Evolutionary conservation across 2,329 filamentous ascomycete genomes (phyloP).

Genomic region (Phialophora expanda): DNA sequence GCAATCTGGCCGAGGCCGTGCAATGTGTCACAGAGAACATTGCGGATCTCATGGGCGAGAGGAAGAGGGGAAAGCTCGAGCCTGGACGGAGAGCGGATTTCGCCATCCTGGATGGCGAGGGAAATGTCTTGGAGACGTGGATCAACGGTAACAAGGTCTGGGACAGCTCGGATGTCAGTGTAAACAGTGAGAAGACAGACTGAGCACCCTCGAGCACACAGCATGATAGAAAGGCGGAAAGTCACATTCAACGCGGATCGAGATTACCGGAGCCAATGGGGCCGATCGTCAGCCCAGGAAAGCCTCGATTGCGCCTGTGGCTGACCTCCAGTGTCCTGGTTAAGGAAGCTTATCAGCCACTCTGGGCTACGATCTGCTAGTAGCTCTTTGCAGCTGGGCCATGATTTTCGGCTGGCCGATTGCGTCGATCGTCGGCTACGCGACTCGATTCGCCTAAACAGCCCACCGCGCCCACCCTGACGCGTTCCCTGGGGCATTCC

Average conservation of each 20-base stretch:
- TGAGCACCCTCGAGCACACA: not conserved
- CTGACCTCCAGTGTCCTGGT: not conserved
- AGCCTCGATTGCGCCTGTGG: not conserved
- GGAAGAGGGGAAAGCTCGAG: constrained; percentile 51
- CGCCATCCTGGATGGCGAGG: constrained; percentile 54
- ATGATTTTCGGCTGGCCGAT: constrained; percentile 16
- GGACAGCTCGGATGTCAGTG: constrained; percentile 8
- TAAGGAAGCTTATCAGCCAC: constrained; percentile 5
- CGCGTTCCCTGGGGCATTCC: constrained; percentile 8
- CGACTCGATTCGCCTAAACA: constrained; percentile 15
- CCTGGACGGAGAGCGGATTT: constrained; percentile 57
- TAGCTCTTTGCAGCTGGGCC: not conserved
- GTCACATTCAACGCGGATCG: not conserved
- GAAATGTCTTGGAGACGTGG: constrained; percentile 59
- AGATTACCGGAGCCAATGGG: not conserved
- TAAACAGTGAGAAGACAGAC: not conserved
- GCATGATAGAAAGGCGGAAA: not conserved
- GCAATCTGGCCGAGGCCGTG: constrained; percentile 55
- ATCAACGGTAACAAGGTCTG: constrained; percentile 55
- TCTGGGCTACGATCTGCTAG: constrained; percentile 1
- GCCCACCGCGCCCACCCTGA: constrained; percentile 9
- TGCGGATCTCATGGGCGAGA: constrained; percentile 56
- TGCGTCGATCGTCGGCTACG: constrained; percentile 18
- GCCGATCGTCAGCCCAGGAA: not conserved
- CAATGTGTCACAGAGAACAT: constrained; percentile 58